Percentiles rank a stretch among this genome's conserved stretches.
These are phyloP conservation scores for Isoetes taiwanensis DNA, from an alignment of 75 land plant genomes.

Conservation along the genomic window DNA sequence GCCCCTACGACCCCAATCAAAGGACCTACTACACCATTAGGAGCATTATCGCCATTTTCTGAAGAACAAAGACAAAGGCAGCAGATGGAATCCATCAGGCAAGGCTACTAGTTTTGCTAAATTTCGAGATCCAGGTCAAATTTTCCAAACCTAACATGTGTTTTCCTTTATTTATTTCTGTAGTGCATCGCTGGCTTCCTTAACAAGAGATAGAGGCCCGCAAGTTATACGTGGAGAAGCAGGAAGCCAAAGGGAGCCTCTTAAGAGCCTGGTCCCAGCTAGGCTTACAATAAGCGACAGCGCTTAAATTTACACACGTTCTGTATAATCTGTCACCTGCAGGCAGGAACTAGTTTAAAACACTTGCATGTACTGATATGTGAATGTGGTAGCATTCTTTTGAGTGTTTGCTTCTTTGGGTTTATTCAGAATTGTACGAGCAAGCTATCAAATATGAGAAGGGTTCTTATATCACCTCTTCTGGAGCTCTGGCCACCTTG, in stretches of 20 bases:
- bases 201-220: constrained; percentile 3
- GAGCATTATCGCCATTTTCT: constrained; percentile 9
- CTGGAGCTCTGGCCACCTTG: constrained; percentile 69
- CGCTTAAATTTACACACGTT: constrained; percentile 74
- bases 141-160: background rate
- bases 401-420: no score
- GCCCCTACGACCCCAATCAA: constrained; percentile 26
- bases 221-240: constrained; percentile 3
- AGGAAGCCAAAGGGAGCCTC: constrained; percentile 10
- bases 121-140: background rate
- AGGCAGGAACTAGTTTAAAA: no score
- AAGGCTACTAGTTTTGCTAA: background rate
- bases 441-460: constrained; percentile 75
- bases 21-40: background rate
- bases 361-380: no score
- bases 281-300: constrained; percentile 50
- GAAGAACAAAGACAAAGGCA: constrained; percentile 21
- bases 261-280: constrained; percentile 16
- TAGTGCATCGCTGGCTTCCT: constrained; percentile 14
- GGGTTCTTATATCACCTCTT: constrained; percentile 64
- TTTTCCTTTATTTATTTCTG: background rate
- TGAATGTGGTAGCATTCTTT: no score
- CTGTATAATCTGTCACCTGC: constrained; percentile 88
- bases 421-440: constrained; percentile 72
- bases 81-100: constrained; percentile 38